These are phyloP conservation scores for Gossypium ekmanianum DNA, from an alignment of 345 rosid species.

Conservation along the genomic window DNA sequence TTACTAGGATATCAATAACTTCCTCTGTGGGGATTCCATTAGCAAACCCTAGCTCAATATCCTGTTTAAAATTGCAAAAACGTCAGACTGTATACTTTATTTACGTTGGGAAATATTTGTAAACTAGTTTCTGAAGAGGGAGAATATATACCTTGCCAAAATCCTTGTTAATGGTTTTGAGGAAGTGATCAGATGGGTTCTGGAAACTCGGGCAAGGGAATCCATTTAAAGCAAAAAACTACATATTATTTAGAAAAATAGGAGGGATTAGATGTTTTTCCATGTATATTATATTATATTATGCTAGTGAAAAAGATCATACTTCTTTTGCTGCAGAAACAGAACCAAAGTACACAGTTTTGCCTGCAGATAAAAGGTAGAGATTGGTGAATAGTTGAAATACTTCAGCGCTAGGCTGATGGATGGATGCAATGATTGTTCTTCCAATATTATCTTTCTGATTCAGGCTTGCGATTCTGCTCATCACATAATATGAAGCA, in stretches of 20 bases:
- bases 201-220: slow-evolving; percentile 41
- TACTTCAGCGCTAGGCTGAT: slow-evolving; percentile 50
- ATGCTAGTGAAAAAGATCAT: too few species aligned
- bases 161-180: slow-evolving; percentile 44
- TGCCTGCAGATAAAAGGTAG: slow-evolving; percentile 48
- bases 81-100: neutral
- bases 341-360: slow-evolving; percentile 48
- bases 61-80: slow-evolving; percentile 23
- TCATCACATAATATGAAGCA: slow-evolving; percentile 45
- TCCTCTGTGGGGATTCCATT: slow-evolving; percentile 31
- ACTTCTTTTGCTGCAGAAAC: slow-evolving; percentile 35
- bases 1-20: slow-evolving; percentile 36
- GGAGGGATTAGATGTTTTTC: neutral
- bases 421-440: slow-evolving; percentile 42
- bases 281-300: too few species aligned
- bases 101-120: neutral
- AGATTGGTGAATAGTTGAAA: slow-evolving; percentile 45
- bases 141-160: slow-evolving; percentile 33
- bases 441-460: slow-evolving; percentile 23
- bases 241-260: neutral
- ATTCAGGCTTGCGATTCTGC: slow-evolving; percentile 32
- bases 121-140: neutral
- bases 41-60: slow-evolving; percentile 33
- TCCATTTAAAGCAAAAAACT: slow-evolving; percentile 52
- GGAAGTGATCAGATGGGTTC: slow-evolving; percentile 49